Conservation (phyloP, 306 rosid species). For the Medicago arabica region DNA sequence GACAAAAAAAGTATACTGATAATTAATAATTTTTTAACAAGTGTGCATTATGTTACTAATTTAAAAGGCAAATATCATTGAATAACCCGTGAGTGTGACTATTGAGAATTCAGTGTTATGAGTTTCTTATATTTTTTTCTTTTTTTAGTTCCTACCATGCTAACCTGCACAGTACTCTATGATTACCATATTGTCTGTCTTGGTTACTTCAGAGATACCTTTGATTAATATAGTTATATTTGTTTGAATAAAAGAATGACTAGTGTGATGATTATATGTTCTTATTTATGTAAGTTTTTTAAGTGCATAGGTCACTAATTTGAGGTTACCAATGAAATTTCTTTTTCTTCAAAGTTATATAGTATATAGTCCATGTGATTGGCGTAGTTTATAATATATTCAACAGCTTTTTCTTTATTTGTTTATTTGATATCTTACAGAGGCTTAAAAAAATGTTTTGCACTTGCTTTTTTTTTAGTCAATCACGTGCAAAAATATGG, state of each 20-base stretch:
- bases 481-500: no score
- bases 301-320: constrained; percentile 12
- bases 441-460: no score
- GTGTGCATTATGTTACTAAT: neutral
- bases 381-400: constrained; percentile 23
- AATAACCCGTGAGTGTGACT: neutral
- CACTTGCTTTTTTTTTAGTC: no score
- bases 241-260: neutral
- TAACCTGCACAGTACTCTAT: constrained; percentile 1
- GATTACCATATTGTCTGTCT: neutral
- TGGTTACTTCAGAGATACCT: constrained; percentile 19
- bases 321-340: neutral
- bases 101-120: constrained; percentile 5
- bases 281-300: constrained; percentile 21
- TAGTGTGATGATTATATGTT: constrained; percentile 5
- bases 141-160: constrained; percentile 2
- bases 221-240: neutral
- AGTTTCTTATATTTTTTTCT: constrained; percentile 16
- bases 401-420: constrained; percentile 43
- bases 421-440: constrained; percentile 39
- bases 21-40: neutral
- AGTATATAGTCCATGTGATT: neutral
- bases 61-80: constrained; percentile 1
- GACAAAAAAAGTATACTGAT: neutral
- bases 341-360: neutral